Percentiles rank a stretch among this genome's conserved stretches.
These are phyloP conservation scores for Linnemannia exigua DNA, from an alignment of 192 early-diverging fungal genomes.

Conservation along the genomic window DNA sequence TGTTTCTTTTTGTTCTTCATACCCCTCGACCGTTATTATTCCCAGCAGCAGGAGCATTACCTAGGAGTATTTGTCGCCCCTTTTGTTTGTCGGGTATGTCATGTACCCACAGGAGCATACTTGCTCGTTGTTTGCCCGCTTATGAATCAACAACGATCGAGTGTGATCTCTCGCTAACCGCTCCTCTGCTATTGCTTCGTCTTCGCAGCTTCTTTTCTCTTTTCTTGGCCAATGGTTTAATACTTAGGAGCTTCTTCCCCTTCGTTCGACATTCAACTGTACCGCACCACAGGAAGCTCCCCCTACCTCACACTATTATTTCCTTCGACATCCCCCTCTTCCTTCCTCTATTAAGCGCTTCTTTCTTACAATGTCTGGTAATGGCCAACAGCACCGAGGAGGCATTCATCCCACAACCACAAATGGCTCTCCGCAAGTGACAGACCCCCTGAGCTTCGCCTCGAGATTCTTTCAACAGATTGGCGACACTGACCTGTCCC, in stretches of 20 bases:
- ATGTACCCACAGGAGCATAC: no score
- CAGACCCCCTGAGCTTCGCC: constrained; percentile 48
- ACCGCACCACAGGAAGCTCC: not conserved
- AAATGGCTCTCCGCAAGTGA: constrained; percentile 25
- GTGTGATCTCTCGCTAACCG: not conserved
- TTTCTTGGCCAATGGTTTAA: not conserved
- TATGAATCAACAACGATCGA: no score
- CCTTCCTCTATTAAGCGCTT: not conserved
- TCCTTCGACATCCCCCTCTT: not conserved
- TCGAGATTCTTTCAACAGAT: constrained; percentile 55
- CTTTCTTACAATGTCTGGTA: constrained; percentile 4
- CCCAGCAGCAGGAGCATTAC: not conserved
- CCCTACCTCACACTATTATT: not conserved
- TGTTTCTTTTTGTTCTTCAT: not conserved
- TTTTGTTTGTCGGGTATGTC: not conserved
- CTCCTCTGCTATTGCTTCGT: no score
- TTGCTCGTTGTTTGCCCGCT: no score
- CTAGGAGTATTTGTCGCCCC: not conserved
- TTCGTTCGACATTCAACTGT: constrained; percentile 6
- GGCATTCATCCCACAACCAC: constrained; percentile 7
- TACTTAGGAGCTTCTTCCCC: not conserved
- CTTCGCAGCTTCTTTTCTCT: not conserved
- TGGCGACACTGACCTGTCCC: constrained; percentile 21
- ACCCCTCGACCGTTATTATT: not conserved
- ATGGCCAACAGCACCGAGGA: constrained; percentile 18